Evolutionary conservation across 371 early-diverging fungal species (phyloP).

Genomic region (Zychaea mexicana): DNA sequence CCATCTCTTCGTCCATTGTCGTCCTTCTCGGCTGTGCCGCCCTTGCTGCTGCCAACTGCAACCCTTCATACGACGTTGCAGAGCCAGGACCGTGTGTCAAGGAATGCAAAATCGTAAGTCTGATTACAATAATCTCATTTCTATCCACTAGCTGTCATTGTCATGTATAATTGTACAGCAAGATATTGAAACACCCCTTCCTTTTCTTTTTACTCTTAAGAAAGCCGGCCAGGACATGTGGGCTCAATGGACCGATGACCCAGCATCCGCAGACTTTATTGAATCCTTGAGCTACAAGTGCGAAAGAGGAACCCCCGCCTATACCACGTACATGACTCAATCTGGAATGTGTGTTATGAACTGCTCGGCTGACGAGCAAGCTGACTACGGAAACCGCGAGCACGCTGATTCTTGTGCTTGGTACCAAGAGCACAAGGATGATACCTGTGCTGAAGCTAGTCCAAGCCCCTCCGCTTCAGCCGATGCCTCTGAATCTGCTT

Average conservation of each 20-base stretch:
- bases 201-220: slow-evolving; percentile 9
- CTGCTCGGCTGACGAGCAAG: slow-evolving; percentile 28
- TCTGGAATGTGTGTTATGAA: slow-evolving; percentile 39
- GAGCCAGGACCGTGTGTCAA: slow-evolving; percentile 27
- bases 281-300: slow-evolving; percentile 29
- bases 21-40: slow-evolving; percentile 10
- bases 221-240: slow-evolving; percentile 30
- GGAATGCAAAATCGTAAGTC: slow-evolving; percentile 38
- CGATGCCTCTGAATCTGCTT: not conserved
- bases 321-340: slow-evolving; percentile 34
- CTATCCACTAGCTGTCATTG: not conserved
- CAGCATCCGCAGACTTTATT: slow-evolving; percentile 33
- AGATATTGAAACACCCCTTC: not conserved
- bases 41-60: slow-evolving; percentile 34
- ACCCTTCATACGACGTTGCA: slow-evolving; percentile 34
- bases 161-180: not conserved
- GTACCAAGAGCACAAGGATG: slow-evolving; percentile 29
- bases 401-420: slow-evolving; percentile 22
- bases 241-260: slow-evolving; percentile 32
- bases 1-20: not conserved
- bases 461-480: no score
- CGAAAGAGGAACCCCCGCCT: slow-evolving; percentile 25
- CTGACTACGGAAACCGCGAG: slow-evolving; percentile 20
- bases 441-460: slow-evolving; percentile 12
- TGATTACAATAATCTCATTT: no score